Conservation (phyloP, 257 asterid genomes). For the Ajuga chamaepitys region DNA sequence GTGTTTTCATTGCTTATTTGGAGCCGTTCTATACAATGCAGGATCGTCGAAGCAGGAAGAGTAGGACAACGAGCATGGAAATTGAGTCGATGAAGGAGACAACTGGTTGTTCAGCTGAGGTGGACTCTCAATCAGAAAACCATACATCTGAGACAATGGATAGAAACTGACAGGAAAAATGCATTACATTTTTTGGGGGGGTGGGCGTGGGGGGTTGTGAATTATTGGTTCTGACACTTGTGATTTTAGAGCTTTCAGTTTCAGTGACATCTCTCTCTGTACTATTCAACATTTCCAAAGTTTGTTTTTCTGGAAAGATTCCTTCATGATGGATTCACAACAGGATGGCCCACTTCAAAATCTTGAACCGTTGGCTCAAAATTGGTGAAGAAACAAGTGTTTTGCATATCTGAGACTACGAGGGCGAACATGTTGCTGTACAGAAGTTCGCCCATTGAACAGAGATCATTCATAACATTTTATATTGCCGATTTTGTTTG, state of each 20-base stretch:
- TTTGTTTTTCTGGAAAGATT: constrained; percentile 38
- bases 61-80: constrained; percentile 69
- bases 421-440: constrained; percentile 29
- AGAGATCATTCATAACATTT: constrained; percentile 19
- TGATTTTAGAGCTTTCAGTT: constrained; percentile 20
- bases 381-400: constrained; percentile 13
- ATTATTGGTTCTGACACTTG: constrained; percentile 17
- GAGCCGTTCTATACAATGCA: no score
- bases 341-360: constrained; percentile 26
- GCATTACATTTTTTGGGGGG: constrained; percentile 13
- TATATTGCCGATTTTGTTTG: neutral
- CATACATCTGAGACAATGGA: constrained; percentile 41
- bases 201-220: no score
- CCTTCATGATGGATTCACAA: constrained; percentile 28
- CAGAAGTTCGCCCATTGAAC: constrained; percentile 26
- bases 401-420: constrained; percentile 7
- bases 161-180: constrained; percentile 28
- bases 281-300: constrained; percentile 29
- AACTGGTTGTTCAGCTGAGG: constrained; percentile 38
- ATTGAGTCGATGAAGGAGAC: constrained; percentile 56
- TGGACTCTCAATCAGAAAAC: constrained; percentile 33
- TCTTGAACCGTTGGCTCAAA: constrained; percentile 31
- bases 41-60: constrained; percentile 70
- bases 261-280: constrained; percentile 16
- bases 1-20: no score